Evolutionary conservation across 352 stramenopile genomes (phyloP).

Genomic region (Phytophthora melonis): DNA sequence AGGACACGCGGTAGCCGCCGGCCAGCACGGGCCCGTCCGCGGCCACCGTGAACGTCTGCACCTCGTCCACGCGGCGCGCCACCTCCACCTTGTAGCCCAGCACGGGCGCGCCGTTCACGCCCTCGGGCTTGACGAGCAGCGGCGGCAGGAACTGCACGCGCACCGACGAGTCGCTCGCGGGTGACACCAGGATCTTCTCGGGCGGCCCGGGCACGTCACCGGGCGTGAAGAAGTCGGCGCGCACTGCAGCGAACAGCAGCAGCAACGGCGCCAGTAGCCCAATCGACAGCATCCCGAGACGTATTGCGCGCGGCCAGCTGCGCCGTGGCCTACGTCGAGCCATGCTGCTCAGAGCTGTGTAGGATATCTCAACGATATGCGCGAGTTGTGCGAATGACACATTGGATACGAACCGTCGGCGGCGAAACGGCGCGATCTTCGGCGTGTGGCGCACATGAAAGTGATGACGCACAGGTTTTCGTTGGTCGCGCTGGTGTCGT

Average conservation of each 20-base stretch:
- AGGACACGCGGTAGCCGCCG: slow-evolving; percentile 68
- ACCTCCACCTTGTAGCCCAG: slow-evolving; percentile 85
- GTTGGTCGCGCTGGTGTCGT: too few relatives aligned
- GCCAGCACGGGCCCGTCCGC: slow-evolving; percentile 60
- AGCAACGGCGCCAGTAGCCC: slow-evolving; percentile 21
- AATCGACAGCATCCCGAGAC: background rate
- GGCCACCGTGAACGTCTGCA: slow-evolving; percentile 75
- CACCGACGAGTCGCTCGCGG: slow-evolving; percentile 58
- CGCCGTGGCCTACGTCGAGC: background rate
- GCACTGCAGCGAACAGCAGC: slow-evolving; percentile 9
- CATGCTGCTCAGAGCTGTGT: background rate
- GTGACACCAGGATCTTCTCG: slow-evolving; percentile 66
- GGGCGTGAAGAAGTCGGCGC: slow-evolving; percentile 61
- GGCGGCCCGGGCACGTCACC: slow-evolving; percentile 74
- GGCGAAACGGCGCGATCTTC: slow-evolving; percentile 1
- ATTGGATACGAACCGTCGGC: background rate
- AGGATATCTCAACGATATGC: background rate
- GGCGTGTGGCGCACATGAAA: background rate
- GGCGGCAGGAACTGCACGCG: slow-evolving; percentile 73
- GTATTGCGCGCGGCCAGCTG: background rate
- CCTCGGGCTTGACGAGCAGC: slow-evolving; percentile 64
- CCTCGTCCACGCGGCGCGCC: slow-evolving; percentile 69
- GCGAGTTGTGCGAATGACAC: too few relatives aligned
- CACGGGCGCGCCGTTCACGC: slow-evolving; percentile 74
- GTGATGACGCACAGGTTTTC: too few relatives aligned